Percentiles rank a stretch among this genome's conserved stretches.
These are phyloP conservation scores for Aegilops umbellulata DNA, from an alignment of 176 grass and related monocot genomes.

Conservation along the genomic window DNA sequence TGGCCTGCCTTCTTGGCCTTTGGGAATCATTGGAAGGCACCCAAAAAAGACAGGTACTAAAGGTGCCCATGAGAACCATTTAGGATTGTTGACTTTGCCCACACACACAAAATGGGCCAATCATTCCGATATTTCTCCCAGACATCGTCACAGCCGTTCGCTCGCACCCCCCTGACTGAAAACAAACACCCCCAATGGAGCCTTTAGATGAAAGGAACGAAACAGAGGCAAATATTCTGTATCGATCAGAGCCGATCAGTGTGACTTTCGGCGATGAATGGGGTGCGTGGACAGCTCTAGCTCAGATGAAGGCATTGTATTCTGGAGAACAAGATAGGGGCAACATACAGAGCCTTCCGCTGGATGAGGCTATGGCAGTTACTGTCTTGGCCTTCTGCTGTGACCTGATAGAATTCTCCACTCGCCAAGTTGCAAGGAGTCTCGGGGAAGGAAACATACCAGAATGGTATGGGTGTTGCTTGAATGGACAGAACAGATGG, in stretches of 20 bases:
- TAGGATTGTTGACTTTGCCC: constrained; percentile 20
- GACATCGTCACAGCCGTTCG: constrained; percentile 8
- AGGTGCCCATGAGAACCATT: neutral
- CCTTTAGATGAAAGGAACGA: constrained; percentile 22
- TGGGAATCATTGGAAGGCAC: constrained; percentile 38
- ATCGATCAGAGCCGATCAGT: neutral
- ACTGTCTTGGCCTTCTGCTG: neutral
- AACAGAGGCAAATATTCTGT: constrained; percentile 21
- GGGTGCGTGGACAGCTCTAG: neutral
- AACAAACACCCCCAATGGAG: constrained; percentile 21
- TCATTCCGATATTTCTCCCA: neutral
- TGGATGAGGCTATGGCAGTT: constrained; percentile 5
- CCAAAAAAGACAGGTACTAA: constrained; percentile 26
- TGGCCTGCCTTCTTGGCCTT: constrained; percentile 24
- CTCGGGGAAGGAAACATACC: neutral
- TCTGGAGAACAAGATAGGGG: constrained; percentile 13
- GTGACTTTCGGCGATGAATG: constrained; percentile 35
- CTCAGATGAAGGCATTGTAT: neutral
- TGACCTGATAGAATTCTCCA: constrained; percentile 27
- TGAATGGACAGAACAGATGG: constrained; percentile 12
- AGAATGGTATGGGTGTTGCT: constrained; percentile 13
- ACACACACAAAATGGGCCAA: neutral
- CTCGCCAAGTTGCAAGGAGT: constrained; percentile 26
- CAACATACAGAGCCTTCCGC: neutral
- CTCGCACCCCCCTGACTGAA: neutral